These are phyloP conservation scores for Piper betle DNA, from an alignment of 164 flowering plant genomes.

Conservation along the genomic window DNA sequence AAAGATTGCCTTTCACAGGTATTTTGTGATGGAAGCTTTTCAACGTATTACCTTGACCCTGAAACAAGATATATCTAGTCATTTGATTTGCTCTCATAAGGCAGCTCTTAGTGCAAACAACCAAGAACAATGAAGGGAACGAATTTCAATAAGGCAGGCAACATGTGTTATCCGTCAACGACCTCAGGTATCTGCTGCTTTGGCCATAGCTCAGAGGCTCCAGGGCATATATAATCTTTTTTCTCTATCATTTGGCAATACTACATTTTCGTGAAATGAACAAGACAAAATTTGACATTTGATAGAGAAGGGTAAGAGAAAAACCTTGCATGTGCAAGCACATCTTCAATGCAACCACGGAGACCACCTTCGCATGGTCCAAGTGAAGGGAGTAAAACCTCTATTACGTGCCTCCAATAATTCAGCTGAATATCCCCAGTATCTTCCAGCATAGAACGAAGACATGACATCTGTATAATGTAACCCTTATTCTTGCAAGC, in stretches of 20 bases:
- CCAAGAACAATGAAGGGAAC: neutral
- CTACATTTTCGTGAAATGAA: too few species aligned
- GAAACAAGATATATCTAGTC: neutral
- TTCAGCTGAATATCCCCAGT: slow-evolving; percentile 12
- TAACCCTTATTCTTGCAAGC: neutral
- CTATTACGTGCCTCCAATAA: slow-evolving; percentile 27
- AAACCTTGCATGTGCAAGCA: slow-evolving; percentile 16
- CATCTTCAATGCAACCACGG: slow-evolving; percentile 26
- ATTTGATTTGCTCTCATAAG: neutral
- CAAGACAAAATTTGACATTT: neutral
- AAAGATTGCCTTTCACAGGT: neutral
- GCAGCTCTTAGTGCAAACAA: neutral
- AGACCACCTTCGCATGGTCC: slow-evolving; percentile 28
- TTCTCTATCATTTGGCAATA: too few species aligned
- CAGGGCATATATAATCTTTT: neutral
- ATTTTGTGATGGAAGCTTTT: neutral
- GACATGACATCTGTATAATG: neutral
- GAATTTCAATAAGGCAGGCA: neutral
- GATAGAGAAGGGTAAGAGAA: neutral
- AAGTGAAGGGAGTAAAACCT: slow-evolving; percentile 25
- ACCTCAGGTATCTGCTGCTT: neutral
- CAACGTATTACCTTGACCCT: neutral
- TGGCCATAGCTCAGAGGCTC: neutral
- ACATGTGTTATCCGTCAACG: neutral
- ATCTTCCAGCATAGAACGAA: slow-evolving; percentile 11